Conservation (phyloP, 2,329 filamentous ascomycete species). For the Epichloe typhina region DNA sequence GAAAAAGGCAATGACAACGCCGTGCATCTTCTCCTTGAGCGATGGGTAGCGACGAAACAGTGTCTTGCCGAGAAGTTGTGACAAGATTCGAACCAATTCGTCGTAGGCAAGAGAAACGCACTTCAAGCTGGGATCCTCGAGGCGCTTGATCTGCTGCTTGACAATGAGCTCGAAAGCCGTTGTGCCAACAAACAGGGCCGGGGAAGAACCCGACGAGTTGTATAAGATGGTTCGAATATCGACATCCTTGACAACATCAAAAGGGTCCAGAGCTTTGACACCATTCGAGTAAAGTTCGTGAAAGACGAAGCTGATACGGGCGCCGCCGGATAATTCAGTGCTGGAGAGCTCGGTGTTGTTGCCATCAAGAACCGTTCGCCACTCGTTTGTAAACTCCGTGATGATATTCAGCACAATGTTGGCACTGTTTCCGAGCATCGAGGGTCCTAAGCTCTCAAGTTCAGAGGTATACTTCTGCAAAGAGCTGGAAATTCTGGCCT, state of each 20-base stretch:
- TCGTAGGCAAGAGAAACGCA: conserved; percentile 96
- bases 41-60: conserved; percentile 87
- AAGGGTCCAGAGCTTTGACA: conserved; percentile 94
- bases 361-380: conserved; percentile 87
- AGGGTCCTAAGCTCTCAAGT: conserved; percentile 73
- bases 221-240: conserved; percentile 95
- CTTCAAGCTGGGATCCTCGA: conserved; percentile 94
- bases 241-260: conserved; percentile 92
- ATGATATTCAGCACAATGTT: conserved; percentile 99
- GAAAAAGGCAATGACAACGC: conserved; percentile 86
- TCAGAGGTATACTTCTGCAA: conserved; percentile 84
- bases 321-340: conserved; percentile 86
- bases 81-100: conserved; percentile 88
- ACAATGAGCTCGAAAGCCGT: conserved; percentile 98
- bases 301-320: conserved; percentile 98
- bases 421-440: conserved; percentile 86
- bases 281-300: conserved; percentile 97
- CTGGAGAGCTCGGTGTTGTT: conserved; percentile 95
- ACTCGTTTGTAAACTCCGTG: conserved; percentile 96
- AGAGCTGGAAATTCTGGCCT: conserved; percentile 87
- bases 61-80: conserved; percentile 76
- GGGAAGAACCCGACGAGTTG: conserved; percentile 98
- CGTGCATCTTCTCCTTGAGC: conserved; percentile 93
- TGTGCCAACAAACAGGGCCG: conserved; percentile 91
- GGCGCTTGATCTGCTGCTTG: conserved; percentile 92